Base-by-base conservation (phyloP, 768 basidiomycete genomes). In the Boletus edulis region DNA sequence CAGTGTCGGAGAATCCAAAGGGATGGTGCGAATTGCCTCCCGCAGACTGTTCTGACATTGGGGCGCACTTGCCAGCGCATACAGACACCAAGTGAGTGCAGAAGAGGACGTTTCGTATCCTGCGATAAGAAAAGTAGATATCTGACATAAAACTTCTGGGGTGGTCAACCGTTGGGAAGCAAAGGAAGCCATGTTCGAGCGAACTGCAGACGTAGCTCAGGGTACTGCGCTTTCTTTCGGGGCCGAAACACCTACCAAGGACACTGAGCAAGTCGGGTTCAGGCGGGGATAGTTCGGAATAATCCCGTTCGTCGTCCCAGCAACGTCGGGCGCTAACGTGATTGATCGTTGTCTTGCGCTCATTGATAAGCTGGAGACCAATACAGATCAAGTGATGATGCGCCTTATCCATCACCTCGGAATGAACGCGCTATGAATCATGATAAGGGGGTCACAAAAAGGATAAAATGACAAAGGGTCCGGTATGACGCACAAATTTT, bases 71-170 rank as follows among this genome's bases (percentile, higher is more conserved):
- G 78, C 71, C 51, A 88, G 77, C 41, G 79, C 77, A 64, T 83
- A 84, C 3, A 88, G 72, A 51, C 79, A 80, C 85, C 85, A 89
- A 8, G 82, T 76, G 15, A 87, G 71, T 4, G 83, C 80, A 7
- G 76, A 76, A 1, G 81, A 75, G 17, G 79, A 79, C 1, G 84
- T 85, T 65, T 87, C 85, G 70, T 88, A 81, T 12, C 86, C 86
- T 5, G 83, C 82, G 14, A 81, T 75, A 31, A 87, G 73, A 64
- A 87, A 86, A 0, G 83, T 85, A 12, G 80, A 78, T 56, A 86
- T 85, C 59, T 86, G 86, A 59, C 76, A 82, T 22, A 83, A 70
- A 2, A 81, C 77, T 57, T 89, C 84, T n/a, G 74, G 68, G 37
- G 79, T 75, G 12, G 79, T 75, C 74, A 89, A 75, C n/a, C 75